Evolutionary conservation across 78 protist genomes (phyloP).

Genomic region (Monosiga brevicollis): DNA sequence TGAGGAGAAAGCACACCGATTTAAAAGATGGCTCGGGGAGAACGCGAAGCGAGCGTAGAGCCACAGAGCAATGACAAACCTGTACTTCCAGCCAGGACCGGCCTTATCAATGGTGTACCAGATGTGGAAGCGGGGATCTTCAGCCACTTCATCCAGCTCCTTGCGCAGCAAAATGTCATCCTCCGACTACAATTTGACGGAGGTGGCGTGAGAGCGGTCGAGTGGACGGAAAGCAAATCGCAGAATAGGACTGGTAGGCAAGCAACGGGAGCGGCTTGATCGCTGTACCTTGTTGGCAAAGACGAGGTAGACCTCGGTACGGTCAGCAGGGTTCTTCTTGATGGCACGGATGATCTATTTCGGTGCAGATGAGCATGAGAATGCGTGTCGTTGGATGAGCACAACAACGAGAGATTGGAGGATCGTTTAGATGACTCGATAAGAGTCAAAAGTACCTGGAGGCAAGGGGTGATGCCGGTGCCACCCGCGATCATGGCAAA

Average conservation of each 20-base stretch:
- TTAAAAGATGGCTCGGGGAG: too few relatives aligned
- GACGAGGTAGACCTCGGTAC: slow-evolving; percentile 23
- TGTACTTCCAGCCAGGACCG: slow-evolving; percentile 9
- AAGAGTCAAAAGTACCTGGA: slow-evolving; percentile 4
- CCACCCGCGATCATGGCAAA: slow-evolving; percentile 59
- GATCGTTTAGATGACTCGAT: neutral
- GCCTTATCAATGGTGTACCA: slow-evolving; percentile 37
- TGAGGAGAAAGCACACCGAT: too few relatives aligned
- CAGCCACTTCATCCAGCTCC: slow-evolving; percentile 16
- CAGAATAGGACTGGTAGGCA: too few relatives aligned
- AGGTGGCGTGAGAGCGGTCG: too few relatives aligned
- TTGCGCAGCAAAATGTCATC: slow-evolving; percentile 46
- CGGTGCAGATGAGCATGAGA: neutral
- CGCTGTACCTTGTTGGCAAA: slow-evolving; percentile 65
- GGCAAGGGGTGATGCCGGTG: slow-evolving; percentile 56
- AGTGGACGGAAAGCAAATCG: too few relatives aligned
- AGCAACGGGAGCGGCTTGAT: too few relatives aligned
- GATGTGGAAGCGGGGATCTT: slow-evolving; percentile 8
- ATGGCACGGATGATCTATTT: slow-evolving; percentile 17
- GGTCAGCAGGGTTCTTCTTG: slow-evolving; percentile 26
- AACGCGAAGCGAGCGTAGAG: too few relatives aligned
- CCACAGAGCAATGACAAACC: too few relatives aligned
- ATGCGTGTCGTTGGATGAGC: neutral
- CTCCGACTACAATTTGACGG: too few relatives aligned
- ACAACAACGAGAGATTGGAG: neutral